A percentile compares a stretch with the other conserved stretches of the same genome.
phyloP scores from a whole-genome alignment of 2,329 filamentous ascomycete genomes.

The Corynespora cassiicola region DNA sequence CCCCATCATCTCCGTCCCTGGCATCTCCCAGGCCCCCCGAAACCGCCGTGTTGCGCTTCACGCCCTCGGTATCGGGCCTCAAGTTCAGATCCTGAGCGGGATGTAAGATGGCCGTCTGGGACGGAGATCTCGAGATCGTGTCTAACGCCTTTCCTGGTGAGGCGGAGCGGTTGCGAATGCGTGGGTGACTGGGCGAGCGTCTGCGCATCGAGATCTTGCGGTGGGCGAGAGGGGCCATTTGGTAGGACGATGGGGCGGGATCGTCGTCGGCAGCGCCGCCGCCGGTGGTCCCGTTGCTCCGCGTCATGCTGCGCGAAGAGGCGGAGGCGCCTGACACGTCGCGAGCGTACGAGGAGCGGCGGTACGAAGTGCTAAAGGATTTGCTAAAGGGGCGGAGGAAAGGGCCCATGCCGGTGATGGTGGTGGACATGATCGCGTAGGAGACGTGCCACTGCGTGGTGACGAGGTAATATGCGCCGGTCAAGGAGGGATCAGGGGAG shows the following conservation, averaged over 20 bases:
- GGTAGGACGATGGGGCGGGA: constrained; percentile 8
- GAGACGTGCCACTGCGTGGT: constrained; percentile 43
- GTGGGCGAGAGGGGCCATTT: constrained; percentile 8
- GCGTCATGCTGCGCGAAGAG: constrained; percentile 1
- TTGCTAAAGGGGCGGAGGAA: constrained; percentile 41
- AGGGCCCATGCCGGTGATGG: constrained; percentile 38
- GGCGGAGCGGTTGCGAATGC: constrained; percentile 3
- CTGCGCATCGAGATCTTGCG: constrained; percentile 3
- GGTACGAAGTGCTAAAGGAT: constrained; percentile 26
- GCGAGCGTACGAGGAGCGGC: constrained; percentile 14
- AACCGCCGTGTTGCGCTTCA: constrained; percentile 27
- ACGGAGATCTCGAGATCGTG: constrained; percentile 9
- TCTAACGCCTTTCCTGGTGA: constrained; percentile 11
- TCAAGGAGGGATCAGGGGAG: constrained; percentile 22
- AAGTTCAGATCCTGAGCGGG: constrained; percentile 23
- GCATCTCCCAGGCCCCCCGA: constrained; percentile 25
- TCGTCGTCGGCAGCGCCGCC: constrained; percentile 14
- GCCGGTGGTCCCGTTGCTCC: constrained; percentile 1
- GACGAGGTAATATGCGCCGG: constrained; percentile 29
- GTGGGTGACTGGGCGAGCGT: not conserved
- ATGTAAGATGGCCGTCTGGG: constrained; percentile 6
- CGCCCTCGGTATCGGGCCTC: constrained; percentile 25
- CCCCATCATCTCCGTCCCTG: constrained; percentile 22
- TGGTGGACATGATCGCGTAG: constrained; percentile 42
- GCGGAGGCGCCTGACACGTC: constrained; percentile 5